Evolutionary conservation across 1,284 basidiomycete species (phyloP).

Genomic region (Moesziomyces sp.): DNA sequence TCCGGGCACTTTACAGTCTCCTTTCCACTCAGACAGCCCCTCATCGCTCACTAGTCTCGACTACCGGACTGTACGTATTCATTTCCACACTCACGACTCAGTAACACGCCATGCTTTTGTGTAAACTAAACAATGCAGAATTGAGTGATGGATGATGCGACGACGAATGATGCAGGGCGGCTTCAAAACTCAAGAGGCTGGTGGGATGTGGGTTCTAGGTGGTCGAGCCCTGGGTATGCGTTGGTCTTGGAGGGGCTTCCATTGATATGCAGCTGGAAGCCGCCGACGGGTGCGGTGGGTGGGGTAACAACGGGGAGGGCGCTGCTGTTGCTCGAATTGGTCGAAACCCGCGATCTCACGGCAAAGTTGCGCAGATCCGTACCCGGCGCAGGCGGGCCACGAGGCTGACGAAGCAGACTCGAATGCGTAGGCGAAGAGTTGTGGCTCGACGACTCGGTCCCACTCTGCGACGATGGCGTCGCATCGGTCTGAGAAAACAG

Average conservation of each 20-base stretch:
- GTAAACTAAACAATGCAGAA: no score
- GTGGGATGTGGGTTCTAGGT: conserved; percentile 43
- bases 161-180: no score
- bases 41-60: no score
- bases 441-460: conserved; percentile 14
- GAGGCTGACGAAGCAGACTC: conserved; percentile 53
- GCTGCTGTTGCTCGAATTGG: conserved; percentile 10
- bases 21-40: no score
- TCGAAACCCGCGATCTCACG: conserved; percentile 39
- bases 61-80: no score
- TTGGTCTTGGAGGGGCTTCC: conserved; percentile 29
- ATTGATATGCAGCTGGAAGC: conserved; percentile 38
- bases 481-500: conserved; percentile 63
- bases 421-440: conserved; percentile 23
- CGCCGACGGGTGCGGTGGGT: conserved; percentile 10
- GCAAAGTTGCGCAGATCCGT: conserved; percentile 53
- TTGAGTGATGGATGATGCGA: no score
- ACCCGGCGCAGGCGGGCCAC: conserved; percentile 51
- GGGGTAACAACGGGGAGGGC: conserved; percentile 4
- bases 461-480: conserved; percentile 46
- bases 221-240: conserved; percentile 10
- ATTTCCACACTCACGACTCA: no score
- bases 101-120: no score
- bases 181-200: conserved; percentile 43
- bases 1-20: no score